phyloP scores from a whole-genome alignment of 495 filamentous ascomycete genomes.

The Xeromyces bisporus region DNA sequence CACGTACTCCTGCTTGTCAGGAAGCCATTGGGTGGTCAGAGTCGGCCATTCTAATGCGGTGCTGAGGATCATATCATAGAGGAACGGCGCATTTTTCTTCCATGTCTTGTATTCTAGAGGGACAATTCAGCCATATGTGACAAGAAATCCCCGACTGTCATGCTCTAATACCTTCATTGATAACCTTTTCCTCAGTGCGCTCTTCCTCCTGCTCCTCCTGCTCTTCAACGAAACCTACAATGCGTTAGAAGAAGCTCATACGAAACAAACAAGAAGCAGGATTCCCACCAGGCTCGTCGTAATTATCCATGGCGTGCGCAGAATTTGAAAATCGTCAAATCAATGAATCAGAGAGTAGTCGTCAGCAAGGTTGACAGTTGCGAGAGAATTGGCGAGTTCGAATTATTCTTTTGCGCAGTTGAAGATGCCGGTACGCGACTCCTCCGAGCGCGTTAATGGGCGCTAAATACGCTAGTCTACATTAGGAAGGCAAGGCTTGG shows the following conservation, averaged over 20 bases:
- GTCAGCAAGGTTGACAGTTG: too few species aligned
- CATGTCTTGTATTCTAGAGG: conserved; percentile 93
- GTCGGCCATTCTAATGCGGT: conserved; percentile 97
- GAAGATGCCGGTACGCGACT: neutral
- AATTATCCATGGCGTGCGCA: conserved; percentile 17
- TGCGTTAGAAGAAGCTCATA: conserved; percentile 7
- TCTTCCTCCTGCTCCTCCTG: conserved; percentile 52
- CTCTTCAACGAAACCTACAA: conserved; percentile 22
- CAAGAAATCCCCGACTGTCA: neutral
- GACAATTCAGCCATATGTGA: conserved; percentile 4
- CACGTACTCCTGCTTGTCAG: conserved; percentile 72
- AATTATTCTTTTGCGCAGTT: too few species aligned
- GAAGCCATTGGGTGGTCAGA: conserved; percentile 93
- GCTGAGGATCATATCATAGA: conserved; percentile 92
- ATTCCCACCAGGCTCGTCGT: conserved; percentile 18
- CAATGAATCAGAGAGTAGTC: too few species aligned
- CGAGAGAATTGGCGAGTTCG: too few species aligned
- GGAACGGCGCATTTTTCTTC: conserved; percentile 98
- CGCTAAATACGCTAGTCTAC: conserved; percentile 1
- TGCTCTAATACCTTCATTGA: conserved; percentile 63
- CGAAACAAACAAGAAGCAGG: conserved; percentile 2
- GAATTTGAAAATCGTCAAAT: too few species aligned
- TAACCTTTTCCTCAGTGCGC: conserved; percentile 60
- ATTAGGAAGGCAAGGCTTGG: too few species aligned
- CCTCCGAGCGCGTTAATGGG: conserved; percentile 5